A percentile compares a stretch with the other conserved stretches of the same genome.
Conservation (phyloP, 176 grass and related monocot species). For the Eragrostis curvula region DNA sequence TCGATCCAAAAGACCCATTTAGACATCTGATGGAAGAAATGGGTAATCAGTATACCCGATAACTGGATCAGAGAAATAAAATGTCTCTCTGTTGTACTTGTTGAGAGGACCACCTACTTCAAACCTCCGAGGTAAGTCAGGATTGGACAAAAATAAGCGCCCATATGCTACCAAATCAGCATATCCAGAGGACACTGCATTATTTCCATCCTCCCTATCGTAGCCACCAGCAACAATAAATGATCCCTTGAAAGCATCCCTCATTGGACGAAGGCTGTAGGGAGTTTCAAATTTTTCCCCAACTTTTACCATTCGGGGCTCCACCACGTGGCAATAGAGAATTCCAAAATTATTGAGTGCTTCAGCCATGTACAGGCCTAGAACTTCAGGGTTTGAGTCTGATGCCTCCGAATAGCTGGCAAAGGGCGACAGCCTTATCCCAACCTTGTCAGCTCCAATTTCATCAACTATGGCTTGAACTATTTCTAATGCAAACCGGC, state of each 20-base stretch:
- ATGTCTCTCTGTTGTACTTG: conserved; percentile 69
- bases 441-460: conserved; percentile 73
- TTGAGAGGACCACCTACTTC: conserved; percentile 70
- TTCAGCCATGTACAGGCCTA: conserved; percentile 67
- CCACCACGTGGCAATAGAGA: conserved; percentile 69
- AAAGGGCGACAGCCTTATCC: conserved; percentile 80
- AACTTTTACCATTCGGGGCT: conserved; percentile 57
- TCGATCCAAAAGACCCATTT: not conserved
- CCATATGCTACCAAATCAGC: conserved; percentile 78
- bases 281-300: conserved; percentile 53
- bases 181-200: conserved; percentile 53
- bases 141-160: conserved; percentile 75
- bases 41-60: conserved; percentile 75
- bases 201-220: conserved; percentile 61
- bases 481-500: conserved; percentile 72
- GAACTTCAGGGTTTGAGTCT: conserved; percentile 66
- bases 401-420: conserved; percentile 46
- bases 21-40: conserved; percentile 48
- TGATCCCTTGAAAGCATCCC: conserved; percentile 66
- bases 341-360: conserved; percentile 65
- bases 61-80: conserved; percentile 75
- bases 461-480: conserved; percentile 64
- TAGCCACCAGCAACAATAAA: conserved; percentile 67
- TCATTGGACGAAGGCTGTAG: conserved; percentile 54
- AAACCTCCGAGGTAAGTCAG: conserved; percentile 71